Evolutionary conservation across 108 stramenopile species (phyloP), one percentile per base, ranked within the genome.

Genomic region (Pseudonitzschia pungens): DNA sequence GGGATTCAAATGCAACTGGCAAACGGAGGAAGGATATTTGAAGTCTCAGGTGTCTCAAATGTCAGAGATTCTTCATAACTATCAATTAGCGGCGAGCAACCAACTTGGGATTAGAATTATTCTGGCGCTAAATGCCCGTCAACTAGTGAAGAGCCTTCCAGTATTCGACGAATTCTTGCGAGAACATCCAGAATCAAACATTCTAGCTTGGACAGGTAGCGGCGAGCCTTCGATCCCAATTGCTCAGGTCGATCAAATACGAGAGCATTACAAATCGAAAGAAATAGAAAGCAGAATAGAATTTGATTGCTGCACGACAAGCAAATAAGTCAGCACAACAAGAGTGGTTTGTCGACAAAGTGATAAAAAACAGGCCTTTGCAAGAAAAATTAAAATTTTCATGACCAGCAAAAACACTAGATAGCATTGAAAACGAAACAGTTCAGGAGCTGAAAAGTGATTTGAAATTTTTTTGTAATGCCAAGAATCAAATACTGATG

Each of bases 201-300:
- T 87, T n/a, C 50, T 87, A n/a, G 67, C 48, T 33, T 87, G 87
- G 87, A 84, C 81, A 2, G 87, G 81, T 12, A 74, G 59, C 14
- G 84, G 84, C 9, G 87, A 87, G 65, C 82, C 81, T 29, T 65
- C 74, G 5, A 83, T 87, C 21, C 45, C 75, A 11, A n/a, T 43
- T 26, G 14, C 15, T 14, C 18, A 53, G 16, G 33, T 62, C 14
- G 33, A 62, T 15, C 12, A 20, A 62, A 62, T 62, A 1, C 27
- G 32, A 28, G 7, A 31, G 14, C n/a, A 62, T 20, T 62, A 62
- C n/a, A 11, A 62, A 62, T 62, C 60, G 33, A 62, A 62, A 28
- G 60, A 51, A 16, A 58, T 32, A 18, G 36, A 20, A 29, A 60
- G 73, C 22, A 50, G 71, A 26, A 21, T 62, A 29, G 60, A 62